phyloP scores from a whole-genome alignment of 2,329 filamentous ascomycete genomes.

The Sphaerulina musiva region DNA sequence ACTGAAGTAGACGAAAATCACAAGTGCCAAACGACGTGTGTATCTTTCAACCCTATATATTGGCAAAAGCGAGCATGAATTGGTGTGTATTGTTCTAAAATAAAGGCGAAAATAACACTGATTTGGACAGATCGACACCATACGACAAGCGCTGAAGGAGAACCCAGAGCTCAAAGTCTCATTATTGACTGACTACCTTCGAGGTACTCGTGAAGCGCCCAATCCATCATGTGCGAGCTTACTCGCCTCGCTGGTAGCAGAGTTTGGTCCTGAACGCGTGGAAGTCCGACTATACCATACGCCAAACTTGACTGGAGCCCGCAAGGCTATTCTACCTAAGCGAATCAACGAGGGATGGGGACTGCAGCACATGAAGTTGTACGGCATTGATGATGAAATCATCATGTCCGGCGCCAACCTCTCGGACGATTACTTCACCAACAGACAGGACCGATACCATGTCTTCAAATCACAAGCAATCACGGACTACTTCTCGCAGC shows the following conservation, averaged over 20 bases:
- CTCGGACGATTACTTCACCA: constrained; percentile 90
- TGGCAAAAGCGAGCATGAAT: constrained; percentile 82
- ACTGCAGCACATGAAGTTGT: constrained; percentile 97
- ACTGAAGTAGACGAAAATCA: constrained; percentile 64
- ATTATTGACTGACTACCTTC: constrained; percentile 82
- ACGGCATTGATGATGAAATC: constrained; percentile 90
- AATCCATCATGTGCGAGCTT: constrained; percentile 81
- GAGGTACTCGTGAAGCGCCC: constrained; percentile 86
- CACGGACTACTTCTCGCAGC: constrained; percentile 70
- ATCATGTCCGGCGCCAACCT: constrained; percentile 94
- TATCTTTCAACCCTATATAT: constrained; percentile 97
- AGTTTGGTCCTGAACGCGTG: constrained; percentile 78
- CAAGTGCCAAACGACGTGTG: constrained; percentile 67
- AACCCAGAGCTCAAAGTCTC: constrained; percentile 76
- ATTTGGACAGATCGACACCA: constrained; percentile 58
- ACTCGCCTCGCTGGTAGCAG: constrained; percentile 70
- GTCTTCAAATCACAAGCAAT: constrained; percentile 73
- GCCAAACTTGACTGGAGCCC: constrained; percentile 80
- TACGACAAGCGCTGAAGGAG: constrained; percentile 65
- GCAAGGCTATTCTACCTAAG: constrained; percentile 76
- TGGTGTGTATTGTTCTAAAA: constrained; percentile 46
- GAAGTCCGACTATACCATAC: constrained; percentile 98
- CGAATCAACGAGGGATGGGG: constrained; percentile 98
- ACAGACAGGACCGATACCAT: constrained; percentile 91
- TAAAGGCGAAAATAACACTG: background rate